Percentiles rank a stretch among this genome's conserved stretches.
phyloP scores from a whole-genome alignment of 176 grass and related monocot genomes.

The Rhynchospora pubera region DNA sequence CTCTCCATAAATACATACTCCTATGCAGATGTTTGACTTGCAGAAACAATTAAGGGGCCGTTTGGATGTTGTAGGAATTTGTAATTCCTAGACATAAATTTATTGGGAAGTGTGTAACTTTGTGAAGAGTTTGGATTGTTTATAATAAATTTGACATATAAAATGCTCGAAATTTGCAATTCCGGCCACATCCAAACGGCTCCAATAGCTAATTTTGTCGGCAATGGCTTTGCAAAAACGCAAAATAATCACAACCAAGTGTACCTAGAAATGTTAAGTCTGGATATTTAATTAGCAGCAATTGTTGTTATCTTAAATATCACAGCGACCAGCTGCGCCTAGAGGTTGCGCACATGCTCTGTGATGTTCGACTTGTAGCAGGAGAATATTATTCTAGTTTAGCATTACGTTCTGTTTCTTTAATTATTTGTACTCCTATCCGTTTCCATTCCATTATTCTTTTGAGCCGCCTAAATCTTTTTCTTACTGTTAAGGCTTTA shows the following conservation, averaged over 20 bases:
- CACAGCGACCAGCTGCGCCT: background rate
- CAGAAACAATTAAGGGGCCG: background rate
- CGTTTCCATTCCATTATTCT: background rate
- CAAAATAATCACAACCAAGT: background rate
- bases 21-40: background rate
- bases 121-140: too few relatives aligned
- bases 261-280: background rate
- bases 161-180: too few relatives aligned
- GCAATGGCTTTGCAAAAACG: background rate
- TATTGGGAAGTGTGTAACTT: too few relatives aligned
- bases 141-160: too few relatives aligned
- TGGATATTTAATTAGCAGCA: background rate
- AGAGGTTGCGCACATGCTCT: background rate
- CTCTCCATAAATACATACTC: background rate
- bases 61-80: too few relatives aligned
- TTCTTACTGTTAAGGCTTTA: background rate
- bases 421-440: background rate
- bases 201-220: background rate
- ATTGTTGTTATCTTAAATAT: background rate
- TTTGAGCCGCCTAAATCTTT: background rate
- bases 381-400: background rate
- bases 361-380: background rate
- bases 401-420: background rate
- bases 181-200: too few relatives aligned
- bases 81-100: too few relatives aligned